Evolutionary conservation across 305 asterid genomes (phyloP).

Genomic region (Rubia peregrina): DNA sequence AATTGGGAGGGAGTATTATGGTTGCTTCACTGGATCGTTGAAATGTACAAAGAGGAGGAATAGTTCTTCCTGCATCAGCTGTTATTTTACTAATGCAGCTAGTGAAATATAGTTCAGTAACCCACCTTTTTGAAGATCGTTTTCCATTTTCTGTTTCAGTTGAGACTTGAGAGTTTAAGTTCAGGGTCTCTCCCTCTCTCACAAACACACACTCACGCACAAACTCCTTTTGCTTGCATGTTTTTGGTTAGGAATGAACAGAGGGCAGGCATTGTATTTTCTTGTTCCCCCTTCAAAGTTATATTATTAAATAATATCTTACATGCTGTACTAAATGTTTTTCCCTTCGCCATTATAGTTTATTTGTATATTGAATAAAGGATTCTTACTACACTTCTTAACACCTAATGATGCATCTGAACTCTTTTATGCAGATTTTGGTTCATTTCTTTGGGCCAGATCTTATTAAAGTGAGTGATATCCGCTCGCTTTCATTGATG

Average conservation of each 20-base stretch:
- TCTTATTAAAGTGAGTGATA: conserved; percentile 42
- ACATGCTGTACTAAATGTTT: neutral
- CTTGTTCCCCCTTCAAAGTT: neutral
- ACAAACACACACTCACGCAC: too few species aligned
- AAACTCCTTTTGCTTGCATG: too few species aligned
- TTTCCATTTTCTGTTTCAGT: too few species aligned
- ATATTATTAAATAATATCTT: too few species aligned
- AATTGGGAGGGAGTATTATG: too few species aligned
- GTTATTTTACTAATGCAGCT: too few species aligned
- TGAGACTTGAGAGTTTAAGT: too few species aligned
- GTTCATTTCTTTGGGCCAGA: conserved; percentile 52
- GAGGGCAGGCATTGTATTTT: too few species aligned
- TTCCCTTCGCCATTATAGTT: neutral
- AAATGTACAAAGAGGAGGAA: neutral
- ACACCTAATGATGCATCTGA: conserved; percentile 14
- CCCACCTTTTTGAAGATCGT: too few species aligned
- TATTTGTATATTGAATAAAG: neutral
- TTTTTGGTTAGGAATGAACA: too few species aligned
- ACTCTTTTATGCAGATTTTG: conserved; percentile 43
- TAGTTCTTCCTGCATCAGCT: neutral
- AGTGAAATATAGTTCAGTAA: too few species aligned
- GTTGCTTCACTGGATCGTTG: neutral
- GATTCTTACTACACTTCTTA: neutral
- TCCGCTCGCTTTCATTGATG: conserved; percentile 43
- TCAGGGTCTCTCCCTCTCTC: too few species aligned